Conservation (phyloP, 2,329 filamentous ascomycete species). For the Exophiala sp. region DNA sequence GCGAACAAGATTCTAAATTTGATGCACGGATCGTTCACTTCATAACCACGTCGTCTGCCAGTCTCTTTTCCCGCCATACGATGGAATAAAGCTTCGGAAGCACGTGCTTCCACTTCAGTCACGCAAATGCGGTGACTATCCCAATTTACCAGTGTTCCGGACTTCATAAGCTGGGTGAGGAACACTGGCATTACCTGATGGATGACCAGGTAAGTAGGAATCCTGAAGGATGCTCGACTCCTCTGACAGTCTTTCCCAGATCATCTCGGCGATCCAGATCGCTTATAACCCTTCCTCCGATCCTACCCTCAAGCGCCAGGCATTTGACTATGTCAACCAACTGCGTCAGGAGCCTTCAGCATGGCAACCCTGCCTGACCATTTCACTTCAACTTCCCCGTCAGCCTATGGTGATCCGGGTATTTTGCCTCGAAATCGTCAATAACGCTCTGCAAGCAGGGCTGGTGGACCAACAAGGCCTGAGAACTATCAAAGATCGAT, state of each 20-base stretch:
- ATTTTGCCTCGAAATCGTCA: conserved; percentile 87
- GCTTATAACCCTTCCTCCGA: conserved; percentile 79
- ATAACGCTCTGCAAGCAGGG: conserved; percentile 80
- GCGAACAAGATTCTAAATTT: no score
- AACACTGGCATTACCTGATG: conserved; percentile 31
- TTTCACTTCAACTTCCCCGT: conserved; percentile 77
- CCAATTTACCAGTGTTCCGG: conserved; percentile 27
- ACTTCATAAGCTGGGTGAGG: conserved; percentile 26
- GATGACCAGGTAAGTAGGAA: conserved; percentile 26
- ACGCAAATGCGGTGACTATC: conserved; percentile 30
- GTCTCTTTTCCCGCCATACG: background rate
- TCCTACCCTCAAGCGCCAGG: conserved; percentile 72
- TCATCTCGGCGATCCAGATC: conserved; percentile 72
- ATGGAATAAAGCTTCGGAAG: conserved; percentile 25
- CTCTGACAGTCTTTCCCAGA: conserved; percentile 51
- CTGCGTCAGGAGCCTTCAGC: conserved; percentile 77
- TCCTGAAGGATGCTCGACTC: conserved; percentile 32
- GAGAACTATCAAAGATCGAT: conserved; percentile 70
- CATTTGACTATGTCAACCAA: conserved; percentile 61
- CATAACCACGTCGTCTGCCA: background rate
- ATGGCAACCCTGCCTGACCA: conserved; percentile 82
- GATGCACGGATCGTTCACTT: no score
- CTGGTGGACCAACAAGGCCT: conserved; percentile 70
- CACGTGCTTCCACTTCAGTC: conserved; percentile 29
- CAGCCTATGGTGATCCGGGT: conserved; percentile 81